These are phyloP conservation scores for Umbilicaria muhlenbergii DNA, from an alignment of 495 filamentous ascomycete species.

Conservation along the genomic window DNA sequence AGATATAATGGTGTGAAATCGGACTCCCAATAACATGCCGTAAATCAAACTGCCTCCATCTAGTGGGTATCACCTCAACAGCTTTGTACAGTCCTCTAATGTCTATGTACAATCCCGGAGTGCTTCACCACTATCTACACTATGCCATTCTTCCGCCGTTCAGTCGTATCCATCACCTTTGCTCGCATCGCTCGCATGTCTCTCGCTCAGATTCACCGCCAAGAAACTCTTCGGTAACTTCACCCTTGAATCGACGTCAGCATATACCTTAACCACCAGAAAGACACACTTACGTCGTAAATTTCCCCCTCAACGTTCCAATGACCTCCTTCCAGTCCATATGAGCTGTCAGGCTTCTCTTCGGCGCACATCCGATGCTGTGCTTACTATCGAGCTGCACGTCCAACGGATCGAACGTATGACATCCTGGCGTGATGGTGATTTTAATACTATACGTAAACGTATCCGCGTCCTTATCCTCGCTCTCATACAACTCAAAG, in stretches of 20 bases:
- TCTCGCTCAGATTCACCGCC: conserved; percentile 77
- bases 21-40: too few relatives aligned
- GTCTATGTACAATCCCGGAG: too few relatives aligned
- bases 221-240: conserved; percentile 90
- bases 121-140: too few relatives aligned
- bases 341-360: conserved; percentile 81
- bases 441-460: conserved; percentile 94
- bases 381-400: conserved; percentile 92
- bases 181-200: conserved; percentile 18
- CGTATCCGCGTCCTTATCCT: conserved; percentile 52
- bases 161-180: not conserved
- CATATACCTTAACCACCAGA: conserved; percentile 3
- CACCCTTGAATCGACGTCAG: conserved; percentile 39
- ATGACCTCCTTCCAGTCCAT: conserved; percentile 90
- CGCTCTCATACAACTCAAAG: conserved; percentile 93
- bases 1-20: too few relatives aligned
- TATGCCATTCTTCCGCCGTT: too few relatives aligned
- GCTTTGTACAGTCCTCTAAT: too few relatives aligned
- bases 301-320: conserved; percentile 84
- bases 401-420: conserved; percentile 88
- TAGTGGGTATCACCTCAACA: too few relatives aligned
- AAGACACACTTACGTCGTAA: conserved; percentile 58
- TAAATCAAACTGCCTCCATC: too few relatives aligned
- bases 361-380: conserved; percentile 80
- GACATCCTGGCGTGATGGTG: conserved; percentile 87